Evolutionary conservation across 139 green algal genomes (phyloP), one percentile per base, ranked within the genome.

Genomic region (Pycnococcus provasolii): DNA sequence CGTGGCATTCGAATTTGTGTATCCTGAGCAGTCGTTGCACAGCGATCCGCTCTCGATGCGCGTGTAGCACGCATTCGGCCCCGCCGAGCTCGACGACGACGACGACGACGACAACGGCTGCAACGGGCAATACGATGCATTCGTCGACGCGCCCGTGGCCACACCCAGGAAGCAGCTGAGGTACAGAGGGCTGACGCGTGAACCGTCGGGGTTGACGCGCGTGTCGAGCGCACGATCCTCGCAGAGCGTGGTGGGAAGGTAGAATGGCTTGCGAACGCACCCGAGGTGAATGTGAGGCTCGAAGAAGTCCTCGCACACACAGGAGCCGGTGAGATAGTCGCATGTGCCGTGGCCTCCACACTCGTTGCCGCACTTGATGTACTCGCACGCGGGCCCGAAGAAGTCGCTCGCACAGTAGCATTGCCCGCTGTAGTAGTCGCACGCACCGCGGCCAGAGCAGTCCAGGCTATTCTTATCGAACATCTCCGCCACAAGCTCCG

Each of bases 301-400:
- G 64, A 57, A 71, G 45, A 45, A n/a, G 13, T 26, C 39, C 15
- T 71, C 64, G 43, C 64, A 71, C 11, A 11, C 5, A 42, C 64
- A 71, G 4, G 37, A 7, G 42, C 64, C 64, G 26, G 52, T 71
- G 51, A 63, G 9, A 8, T 45, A 43, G 51, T 62, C 3, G 39
- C 64, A 71, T 53, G 7, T 37, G 26, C 64, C 64, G 53, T 71
- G 64, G 13, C 64, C 64, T 4, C 2, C 3, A 42, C 64, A 71
- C 7, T 71, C 51, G 39, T 71, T 62, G 3, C 26, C 3, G 39
- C 64, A 71, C 8, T 63, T 53, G 2, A 6, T 55, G 53, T 54
- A 71, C 53, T 71, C 64, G 64, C 64, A 71, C 3, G 51, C 64
- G 40, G n/a, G 37, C 5, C 64, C 64, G 11, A 54, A 62, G 52